Conservation (phyloP, 257 asterid species). For the Eucommia ulmoides region DNA sequence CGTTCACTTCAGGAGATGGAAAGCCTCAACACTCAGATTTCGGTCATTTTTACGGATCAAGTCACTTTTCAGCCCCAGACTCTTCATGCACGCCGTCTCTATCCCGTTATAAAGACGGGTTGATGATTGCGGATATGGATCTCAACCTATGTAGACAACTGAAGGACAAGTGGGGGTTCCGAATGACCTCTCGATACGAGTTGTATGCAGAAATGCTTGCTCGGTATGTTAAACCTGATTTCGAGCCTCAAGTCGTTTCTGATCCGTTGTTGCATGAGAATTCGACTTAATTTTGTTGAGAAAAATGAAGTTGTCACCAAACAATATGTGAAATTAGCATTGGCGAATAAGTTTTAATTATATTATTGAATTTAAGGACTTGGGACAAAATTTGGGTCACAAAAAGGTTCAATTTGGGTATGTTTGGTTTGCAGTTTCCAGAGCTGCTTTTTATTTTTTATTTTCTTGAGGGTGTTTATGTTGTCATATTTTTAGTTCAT, state of each 20-base stretch:
- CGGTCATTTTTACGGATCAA: conserved; percentile 94
- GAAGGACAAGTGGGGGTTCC: conserved; percentile 94
- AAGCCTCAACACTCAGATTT: conserved; percentile 81
- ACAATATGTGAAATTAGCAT: too few relatives aligned
- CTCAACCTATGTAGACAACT: conserved; percentile 82
- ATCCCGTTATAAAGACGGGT: conserved; percentile 63
- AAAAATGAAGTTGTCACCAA: too few relatives aligned
- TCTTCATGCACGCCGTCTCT: conserved; percentile 87
- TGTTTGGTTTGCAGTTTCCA: too few relatives aligned
- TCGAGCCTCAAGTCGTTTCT: conserved; percentile 71
- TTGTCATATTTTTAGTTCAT: too few relatives aligned
- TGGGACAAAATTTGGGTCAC: too few relatives aligned
- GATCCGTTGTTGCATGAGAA: conserved; percentile 62
- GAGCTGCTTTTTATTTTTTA: too few relatives aligned
- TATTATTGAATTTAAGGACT: too few relatives aligned
- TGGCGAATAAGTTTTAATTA: too few relatives aligned
- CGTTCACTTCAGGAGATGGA: conserved; percentile 95
- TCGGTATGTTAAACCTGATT: conserved; percentile 62
- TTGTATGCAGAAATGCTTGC: conserved; percentile 51
- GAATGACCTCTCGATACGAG: conserved; percentile 91
- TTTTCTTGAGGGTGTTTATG: too few relatives aligned
- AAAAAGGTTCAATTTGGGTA: too few relatives aligned
- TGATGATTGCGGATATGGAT: conserved; percentile 73
- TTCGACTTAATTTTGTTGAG: too few relatives aligned
- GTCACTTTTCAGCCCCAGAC: conserved; percentile 82